phyloP scores from a whole-genome alignment of 495 filamentous ascomycete genomes.

The Aspergillus coremiiformis region DNA sequence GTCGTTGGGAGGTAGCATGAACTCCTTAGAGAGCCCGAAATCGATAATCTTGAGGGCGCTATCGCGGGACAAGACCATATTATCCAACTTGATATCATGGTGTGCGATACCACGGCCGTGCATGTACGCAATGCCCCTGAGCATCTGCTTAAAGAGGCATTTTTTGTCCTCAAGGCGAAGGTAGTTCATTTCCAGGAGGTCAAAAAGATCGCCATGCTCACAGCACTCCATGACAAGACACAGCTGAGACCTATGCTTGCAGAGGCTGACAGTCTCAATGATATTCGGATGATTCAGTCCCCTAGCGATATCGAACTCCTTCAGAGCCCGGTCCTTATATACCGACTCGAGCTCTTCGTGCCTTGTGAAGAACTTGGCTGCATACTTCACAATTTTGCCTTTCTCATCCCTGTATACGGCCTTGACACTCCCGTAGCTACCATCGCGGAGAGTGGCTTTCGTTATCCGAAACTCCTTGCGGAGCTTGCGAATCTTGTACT shows the following conservation, averaged over 20 bases:
- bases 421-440: not conserved
- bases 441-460: not conserved
- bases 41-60: conserved; percentile 74
- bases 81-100: conserved; percentile 78
- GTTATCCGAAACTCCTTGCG: not conserved
- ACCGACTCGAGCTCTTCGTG: conserved; percentile 54
- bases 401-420: conserved; percentile 53
- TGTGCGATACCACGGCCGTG: conserved; percentile 68
- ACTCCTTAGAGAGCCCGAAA: conserved; percentile 73
- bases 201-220: conserved; percentile 62
- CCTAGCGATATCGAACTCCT: conserved; percentile 71
- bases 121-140: conserved; percentile 62
- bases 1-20: conserved; percentile 18
- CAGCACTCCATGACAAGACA: conserved; percentile 86
- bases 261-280: conserved; percentile 63
- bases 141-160: conserved; percentile 75
- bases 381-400: conserved; percentile 45
- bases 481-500: not conserved
- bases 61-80: conserved; percentile 59
- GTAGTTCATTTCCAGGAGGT: conserved; percentile 56
- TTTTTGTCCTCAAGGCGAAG: conserved; percentile 52
- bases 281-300: conserved; percentile 73
- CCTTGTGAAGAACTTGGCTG: conserved; percentile 70
- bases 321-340: conserved; percentile 72
- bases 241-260: conserved; percentile 57